phyloP scores from a whole-genome alignment of 2,329 filamentous ascomycete genomes.

The Amphichorda felina region DNA sequence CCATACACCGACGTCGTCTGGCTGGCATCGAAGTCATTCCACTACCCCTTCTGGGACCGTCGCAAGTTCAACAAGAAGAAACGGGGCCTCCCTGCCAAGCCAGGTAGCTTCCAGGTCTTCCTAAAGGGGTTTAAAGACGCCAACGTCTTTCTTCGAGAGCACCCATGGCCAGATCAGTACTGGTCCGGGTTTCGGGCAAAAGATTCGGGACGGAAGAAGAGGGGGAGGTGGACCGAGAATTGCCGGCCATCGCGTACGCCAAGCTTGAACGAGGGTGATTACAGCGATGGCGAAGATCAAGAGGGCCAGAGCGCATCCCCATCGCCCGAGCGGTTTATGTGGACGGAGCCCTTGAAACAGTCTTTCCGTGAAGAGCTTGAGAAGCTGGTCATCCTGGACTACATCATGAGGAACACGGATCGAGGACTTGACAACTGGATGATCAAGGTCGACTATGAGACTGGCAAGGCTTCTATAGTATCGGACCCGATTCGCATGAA shows the following conservation, averaged over 20 bases:
- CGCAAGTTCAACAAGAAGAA: constrained; percentile 79
- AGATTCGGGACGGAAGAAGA: constrained; percentile 56
- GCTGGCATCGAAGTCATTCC: constrained; percentile 91
- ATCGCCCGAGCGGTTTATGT: constrained; percentile 52
- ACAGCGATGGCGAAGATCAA: constrained; percentile 41
- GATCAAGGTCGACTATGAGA: constrained; percentile 88
- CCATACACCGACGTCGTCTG: constrained; percentile 94
- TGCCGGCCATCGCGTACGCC: constrained; percentile 51
- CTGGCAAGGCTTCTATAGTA: constrained; percentile 71
- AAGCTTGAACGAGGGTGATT: constrained; percentile 48
- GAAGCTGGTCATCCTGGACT: constrained; percentile 93
- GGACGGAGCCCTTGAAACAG: constrained; percentile 82
- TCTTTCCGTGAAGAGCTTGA: constrained; percentile 91
- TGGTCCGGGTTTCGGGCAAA: constrained; percentile 57
- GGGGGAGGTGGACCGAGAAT: constrained; percentile 62
- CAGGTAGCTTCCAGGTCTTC: constrained; percentile 95
- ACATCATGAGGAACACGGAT: constrained; percentile 98
- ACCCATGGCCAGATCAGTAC: constrained; percentile 94
- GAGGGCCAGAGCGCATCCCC: constrained; percentile 38
- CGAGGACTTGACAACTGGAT: constrained; percentile 98
- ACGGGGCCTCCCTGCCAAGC: constrained; percentile 77
- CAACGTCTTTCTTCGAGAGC: constrained; percentile 85
- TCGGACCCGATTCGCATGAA: constrained; percentile 66
- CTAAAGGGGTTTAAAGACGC: constrained; percentile 95
- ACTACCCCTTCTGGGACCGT: constrained; percentile 96